A percentile compares a stretch with the other conserved stretches of the same genome.
Evolutionary conservation across 257 asterid species (phyloP).

Genomic region (Pogostemon cablin): DNA sequence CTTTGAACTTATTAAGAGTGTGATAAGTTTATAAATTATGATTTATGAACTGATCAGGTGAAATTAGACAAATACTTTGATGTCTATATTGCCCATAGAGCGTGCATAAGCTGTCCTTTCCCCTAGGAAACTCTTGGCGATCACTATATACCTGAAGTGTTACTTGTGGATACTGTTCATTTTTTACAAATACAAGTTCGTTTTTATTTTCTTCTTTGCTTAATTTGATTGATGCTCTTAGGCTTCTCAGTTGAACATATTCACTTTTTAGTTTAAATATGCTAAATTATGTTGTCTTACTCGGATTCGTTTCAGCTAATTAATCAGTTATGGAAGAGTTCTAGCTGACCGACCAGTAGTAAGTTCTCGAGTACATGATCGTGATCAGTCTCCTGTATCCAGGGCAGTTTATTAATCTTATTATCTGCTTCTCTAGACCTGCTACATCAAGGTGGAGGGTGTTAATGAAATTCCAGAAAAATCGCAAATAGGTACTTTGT

Average conservation of each 20-base stretch:
- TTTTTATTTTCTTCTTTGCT: slow-evolving; percentile 1
- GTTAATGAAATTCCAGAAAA: background rate
- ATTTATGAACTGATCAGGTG: background rate
- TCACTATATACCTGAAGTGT: background rate
- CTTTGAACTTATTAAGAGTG: slow-evolving; percentile 3
- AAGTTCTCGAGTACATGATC: background rate
- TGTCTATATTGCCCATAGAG: background rate
- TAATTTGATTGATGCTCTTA: background rate
- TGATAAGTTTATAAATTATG: background rate
- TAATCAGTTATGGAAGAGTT: slow-evolving; percentile 44
- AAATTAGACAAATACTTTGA: background rate
- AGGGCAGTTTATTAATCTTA: background rate
- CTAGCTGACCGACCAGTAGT: slow-evolving; percentile 24
- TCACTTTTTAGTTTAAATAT: background rate
- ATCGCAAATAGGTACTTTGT: slow-evolving; percentile 24
- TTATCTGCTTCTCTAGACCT: slow-evolving; percentile 7
- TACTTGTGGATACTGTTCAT: background rate
- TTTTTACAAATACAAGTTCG: background rate
- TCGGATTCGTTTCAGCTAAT: slow-evolving; percentile 37
- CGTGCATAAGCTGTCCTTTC: background rate
- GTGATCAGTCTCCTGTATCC: slow-evolving; percentile 7
- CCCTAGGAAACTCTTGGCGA: background rate
- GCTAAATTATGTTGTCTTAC: slow-evolving; percentile 14
- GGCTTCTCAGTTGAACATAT: background rate
- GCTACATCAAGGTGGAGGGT: background rate